Base-by-base conservation (phyloP, 2,329 filamentous ascomycete species). In the Zymoseptoria pseudotritici region DNA sequence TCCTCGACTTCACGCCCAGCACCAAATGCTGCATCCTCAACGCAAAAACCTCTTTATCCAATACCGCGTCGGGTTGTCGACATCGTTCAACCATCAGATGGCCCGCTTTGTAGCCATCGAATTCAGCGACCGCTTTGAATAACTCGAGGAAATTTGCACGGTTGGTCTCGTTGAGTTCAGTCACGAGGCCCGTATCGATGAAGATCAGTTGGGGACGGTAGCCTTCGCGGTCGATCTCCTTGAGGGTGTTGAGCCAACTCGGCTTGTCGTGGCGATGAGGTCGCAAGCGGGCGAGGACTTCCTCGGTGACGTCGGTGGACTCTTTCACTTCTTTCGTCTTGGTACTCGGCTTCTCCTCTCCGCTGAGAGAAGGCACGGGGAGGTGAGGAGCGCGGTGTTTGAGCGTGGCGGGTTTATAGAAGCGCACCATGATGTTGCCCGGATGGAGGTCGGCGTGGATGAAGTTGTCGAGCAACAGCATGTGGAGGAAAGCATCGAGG, bases 391-490 rank as follows among this genome's bases (percentile, higher is more conserved):
- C 59, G 0, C 95, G 78, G 54, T 88, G 84, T 53, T 29, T 24
- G 0, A 93, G 83, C 62, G 87, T 82, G 13, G 86, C 85, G 0
- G 92, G 86, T 69, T 93, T 86, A 76, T 97, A 97, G 78, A 99
- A 99, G 64, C 95, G 91, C 53, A 99, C 93, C 92, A 99, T 97
- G 76, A 99, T 97, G 73, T 99, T 99, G 24, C 94, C 94, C 0
- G 94, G 94, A 72, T 99, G 94, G 29, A 99, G 78, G 72, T 99
- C 94, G 4, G 94, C 93, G 71, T 99, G 94, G 24, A 97, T 87
- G 73, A 99, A 99, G 73, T 99, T 99, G 74, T 99, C 94, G 49
- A 99, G 87, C 11, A 99, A 82, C 17, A 99, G 79, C 94, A 99
- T 99, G 69, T 92, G 90, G 55, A 99, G 77, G 75, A 99, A 99